Conservation (phyloP, 805 yeast genomes). For the Starmerella potacharoeniae region DNA sequence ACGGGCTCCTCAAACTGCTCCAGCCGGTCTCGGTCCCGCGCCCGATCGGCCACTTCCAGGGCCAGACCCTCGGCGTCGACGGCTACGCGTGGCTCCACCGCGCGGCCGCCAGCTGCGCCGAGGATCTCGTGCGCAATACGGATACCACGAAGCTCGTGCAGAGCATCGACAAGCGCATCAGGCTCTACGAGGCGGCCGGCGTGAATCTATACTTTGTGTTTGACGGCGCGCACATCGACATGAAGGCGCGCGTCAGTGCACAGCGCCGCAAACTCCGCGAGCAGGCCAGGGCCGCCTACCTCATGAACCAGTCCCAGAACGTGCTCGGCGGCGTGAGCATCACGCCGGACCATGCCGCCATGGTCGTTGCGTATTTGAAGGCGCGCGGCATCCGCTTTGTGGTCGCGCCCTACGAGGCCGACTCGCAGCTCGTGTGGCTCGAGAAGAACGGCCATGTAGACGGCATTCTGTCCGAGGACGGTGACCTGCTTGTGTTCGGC, state of each 20-base stretch:
- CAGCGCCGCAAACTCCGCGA: slow-evolving; percentile 50
- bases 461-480: slow-evolving; percentile 87
- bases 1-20: slow-evolving; percentile 68
- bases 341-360: slow-evolving; percentile 83
- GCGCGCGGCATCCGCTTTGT: slow-evolving; percentile 48
- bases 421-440: slow-evolving; percentile 86
- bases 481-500: slow-evolving; percentile 85
- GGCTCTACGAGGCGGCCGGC: slow-evolving; percentile 53
- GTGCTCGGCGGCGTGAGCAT: slow-evolving; percentile 53
- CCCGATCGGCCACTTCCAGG: slow-evolving; percentile 50
- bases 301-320: background rate
- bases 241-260: slow-evolving; percentile 60
- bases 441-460: slow-evolving; percentile 65
- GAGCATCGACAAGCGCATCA: slow-evolving; percentile 54
- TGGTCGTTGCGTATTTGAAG: slow-evolving; percentile 55
- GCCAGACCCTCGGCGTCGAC: slow-evolving; percentile 80
- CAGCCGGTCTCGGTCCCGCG: slow-evolving; percentile 59
- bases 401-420: slow-evolving; percentile 98
- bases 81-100: slow-evolving; percentile 95
- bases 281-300: slow-evolving; percentile 33
- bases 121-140: slow-evolving; percentile 57
- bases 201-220: slow-evolving; percentile 80
- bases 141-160: slow-evolving; percentile 53
- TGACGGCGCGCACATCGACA: slow-evolving; percentile 81
- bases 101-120: slow-evolving; percentile 71